These are phyloP conservation scores for Lithospermum erythrorhizon DNA, from an alignment of 257 asterid species.

Conservation along the genomic window DNA sequence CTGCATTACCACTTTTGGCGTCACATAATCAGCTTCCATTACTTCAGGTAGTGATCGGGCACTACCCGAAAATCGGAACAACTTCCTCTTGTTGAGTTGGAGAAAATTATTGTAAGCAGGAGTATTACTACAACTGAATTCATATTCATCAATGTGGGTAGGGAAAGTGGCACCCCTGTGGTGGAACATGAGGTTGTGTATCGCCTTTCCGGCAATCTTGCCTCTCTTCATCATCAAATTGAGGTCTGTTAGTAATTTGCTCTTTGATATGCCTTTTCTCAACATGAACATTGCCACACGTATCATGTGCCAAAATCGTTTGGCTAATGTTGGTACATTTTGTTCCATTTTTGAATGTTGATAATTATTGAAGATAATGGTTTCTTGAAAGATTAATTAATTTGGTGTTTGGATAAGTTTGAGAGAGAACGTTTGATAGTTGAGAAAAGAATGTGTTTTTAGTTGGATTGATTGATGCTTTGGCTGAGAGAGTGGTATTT, in stretches of 20 bases:
- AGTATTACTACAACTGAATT: conserved; percentile 36
- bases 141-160: conserved; percentile 22
- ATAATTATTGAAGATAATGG: not conserved
- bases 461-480: not conserved
- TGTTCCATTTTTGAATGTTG: conserved; percentile 15
- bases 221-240: conserved; percentile 19
- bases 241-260: conserved; percentile 20
- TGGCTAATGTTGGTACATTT: conserved; percentile 10
- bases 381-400: too few relatives aligned
- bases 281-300: conserved; percentile 24
- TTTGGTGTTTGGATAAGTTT: not conserved
- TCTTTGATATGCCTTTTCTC: conserved; percentile 27
- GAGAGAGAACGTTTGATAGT: not conserved
- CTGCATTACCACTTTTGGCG: not conserved
- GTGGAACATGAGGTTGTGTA: conserved; percentile 19
- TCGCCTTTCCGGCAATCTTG: conserved; percentile 29
- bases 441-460: not conserved
- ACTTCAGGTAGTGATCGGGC: not conserved
- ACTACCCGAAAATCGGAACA: not conserved
- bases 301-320: conserved; percentile 20
- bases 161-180: conserved; percentile 3
- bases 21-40: not conserved
- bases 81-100: not conserved
- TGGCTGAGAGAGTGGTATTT: not conserved
- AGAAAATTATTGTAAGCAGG: conserved; percentile 5